A percentile compares a stretch with the other conserved stretches of the same genome.
Evolutionary conservation across 805 yeast species (phyloP).

Genomic region (Starmerella stigmatis): DNA sequence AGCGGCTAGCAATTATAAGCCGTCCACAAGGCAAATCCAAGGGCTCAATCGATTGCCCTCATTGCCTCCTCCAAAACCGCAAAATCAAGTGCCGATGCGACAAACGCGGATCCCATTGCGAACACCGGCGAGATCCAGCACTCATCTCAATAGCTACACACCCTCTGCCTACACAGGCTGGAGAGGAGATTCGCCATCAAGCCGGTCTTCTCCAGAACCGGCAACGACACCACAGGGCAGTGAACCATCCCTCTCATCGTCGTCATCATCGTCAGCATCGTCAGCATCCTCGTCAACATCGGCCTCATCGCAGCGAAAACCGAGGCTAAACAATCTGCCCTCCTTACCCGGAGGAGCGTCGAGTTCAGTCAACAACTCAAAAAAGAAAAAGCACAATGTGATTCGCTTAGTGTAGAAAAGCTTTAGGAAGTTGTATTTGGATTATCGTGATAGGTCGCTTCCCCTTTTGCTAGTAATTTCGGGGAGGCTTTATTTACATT

Average conservation of each 20-base stretch:
- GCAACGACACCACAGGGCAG: background rate
- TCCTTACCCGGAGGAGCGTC: conserved; percentile 9
- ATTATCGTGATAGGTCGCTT: no score
- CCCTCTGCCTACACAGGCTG: background rate
- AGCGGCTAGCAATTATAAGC: background rate
- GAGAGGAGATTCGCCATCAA: no score
- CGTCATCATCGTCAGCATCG: no score
- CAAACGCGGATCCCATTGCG: conserved; percentile 8
- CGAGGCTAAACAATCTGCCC: conserved; percentile 8
- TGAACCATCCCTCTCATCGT: no score
- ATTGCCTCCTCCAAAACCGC: background rate
- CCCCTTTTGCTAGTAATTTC: no score
- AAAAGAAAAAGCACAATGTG: conserved; percentile 11
- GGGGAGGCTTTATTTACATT: no score
- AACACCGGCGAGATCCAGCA: background rate
- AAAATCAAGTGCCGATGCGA: background rate
- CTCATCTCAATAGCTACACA: background rate
- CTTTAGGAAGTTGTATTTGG: background rate
- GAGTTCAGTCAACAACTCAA: background rate
- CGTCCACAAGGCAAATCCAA: conserved; percentile 8
- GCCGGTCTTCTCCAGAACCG: no score
- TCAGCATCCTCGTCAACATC: no score
- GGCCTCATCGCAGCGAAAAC: background rate
- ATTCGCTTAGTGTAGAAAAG: conserved; percentile 23
- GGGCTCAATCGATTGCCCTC: background rate